Base-by-base conservation (phyloP, 1,284 basidiomycete genomes). In the Neolentinus lepideus region DNA sequence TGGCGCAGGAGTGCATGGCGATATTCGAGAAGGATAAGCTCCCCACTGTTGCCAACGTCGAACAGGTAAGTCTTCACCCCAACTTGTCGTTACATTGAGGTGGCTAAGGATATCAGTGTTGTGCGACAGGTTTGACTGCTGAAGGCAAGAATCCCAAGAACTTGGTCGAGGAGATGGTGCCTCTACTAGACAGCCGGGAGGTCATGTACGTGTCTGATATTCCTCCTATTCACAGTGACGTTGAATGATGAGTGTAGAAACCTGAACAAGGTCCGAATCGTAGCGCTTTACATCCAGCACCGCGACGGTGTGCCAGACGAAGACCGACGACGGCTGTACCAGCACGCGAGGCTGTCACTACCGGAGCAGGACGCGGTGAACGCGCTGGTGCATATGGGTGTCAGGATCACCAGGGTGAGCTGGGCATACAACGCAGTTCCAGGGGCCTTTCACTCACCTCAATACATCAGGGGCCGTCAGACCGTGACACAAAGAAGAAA, bases 141-240 rank as follows among this genome's bases (percentile, higher is more conserved):
- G 92, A 96, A 64, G 94, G 93, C 1, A 96, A 96, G 73, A 79
- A 84, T 22, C 95, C 95, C 0, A 97, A 96, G 67, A 84, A 83
- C 0, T 74, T 99, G 2, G 94, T 99, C 1, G 97, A 99, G 70
- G 94, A 99, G 69, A 98, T 99, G 95, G 96, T 99, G 0, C 94
- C 96, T 0, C 71, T 99, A 25, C 76, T 99, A 27, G 97, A 97
- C 67, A 89, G 91, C 67, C 79, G 85, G 50, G 82, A 89, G 22
- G 83, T 98, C 55, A 77, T 85, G 92, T 92, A 69, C 65, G 83
- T 68, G 16, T 36, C 29, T 51, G 9, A 45, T 24, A 38, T 43
- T 25, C 16, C 27, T 50, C 31, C 19, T 8, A 14, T n/a, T 35
- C 11, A n/a, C n/a, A 3, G 10, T 38, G 10, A 19, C 54, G 21